Base-by-base conservation (phyloP, 2,329 filamentous ascomycete genomes). In the Fusarium miscanthi region DNA sequence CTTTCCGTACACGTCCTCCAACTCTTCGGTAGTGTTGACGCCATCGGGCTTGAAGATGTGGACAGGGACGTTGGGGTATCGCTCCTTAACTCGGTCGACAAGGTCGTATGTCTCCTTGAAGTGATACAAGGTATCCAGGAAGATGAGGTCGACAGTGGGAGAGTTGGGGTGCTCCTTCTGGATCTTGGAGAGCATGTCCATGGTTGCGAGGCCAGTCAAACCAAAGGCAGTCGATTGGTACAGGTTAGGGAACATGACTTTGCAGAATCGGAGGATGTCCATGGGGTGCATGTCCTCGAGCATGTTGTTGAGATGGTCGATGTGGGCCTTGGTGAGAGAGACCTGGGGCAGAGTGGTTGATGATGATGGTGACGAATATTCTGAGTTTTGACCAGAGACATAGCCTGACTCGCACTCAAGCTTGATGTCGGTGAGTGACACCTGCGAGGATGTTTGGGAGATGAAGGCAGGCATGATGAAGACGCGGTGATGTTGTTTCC, bases 181-280 rank as follows among this genome's bases (percentile, higher is more conserved):
- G 63, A 96, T 87, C 83, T 93, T 93, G 73, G 93, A 92, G 41
- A 96, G 88, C 90, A 96, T 95, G 83, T 97, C 94, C 79, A 96
- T 87, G 66, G 93, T 94, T 73, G 91, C 93, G 38, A 96, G 90
- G 46, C 94, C 94, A 4, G 93, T 93, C 70, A 95, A 84, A 59
- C 93, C 93, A 79, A 95, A 95, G 62, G 93, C 93, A 17, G 93
- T 95, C 46, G 93, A 94, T 83, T 96, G 93, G 85, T 90, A 98
- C 48, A 98, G 90, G 80, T 92, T 92, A 78, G 96, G 96, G 78
- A 99, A 92, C 77, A 95, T 92, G 77, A 93, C 91, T 80, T 95
- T 93, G 87, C 92, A 94, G 93, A 97, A 98, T 84, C 91, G 92
- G 69, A 99, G 89, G 77, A 98, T 92, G 74, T 98, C 95, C 88